Evolutionary conservation across 106 monocot genomes (phyloP).

Genomic region (Dioscorea dumetorum): DNA sequence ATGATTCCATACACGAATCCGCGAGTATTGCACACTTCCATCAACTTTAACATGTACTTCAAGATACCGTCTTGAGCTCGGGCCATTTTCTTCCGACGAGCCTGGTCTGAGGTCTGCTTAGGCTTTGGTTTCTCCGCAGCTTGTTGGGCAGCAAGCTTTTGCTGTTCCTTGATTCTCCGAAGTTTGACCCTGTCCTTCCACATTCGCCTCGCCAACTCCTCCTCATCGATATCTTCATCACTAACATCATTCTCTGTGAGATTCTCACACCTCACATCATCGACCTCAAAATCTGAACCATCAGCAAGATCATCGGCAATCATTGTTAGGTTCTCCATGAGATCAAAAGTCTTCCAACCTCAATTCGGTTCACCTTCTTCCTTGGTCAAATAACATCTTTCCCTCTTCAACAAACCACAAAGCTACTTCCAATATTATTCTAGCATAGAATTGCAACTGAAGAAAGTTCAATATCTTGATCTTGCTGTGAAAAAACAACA

Average conservation of each 20-base stretch:
- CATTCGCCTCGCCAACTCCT: constrained; percentile 68
- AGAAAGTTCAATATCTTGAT: too few species aligned
- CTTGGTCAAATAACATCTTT: too few species aligned
- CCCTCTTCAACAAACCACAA: too few species aligned
- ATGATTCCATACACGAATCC: constrained; percentile 98
- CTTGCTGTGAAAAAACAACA: too few species aligned
- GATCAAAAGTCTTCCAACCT: too few species aligned
- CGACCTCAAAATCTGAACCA: constrained; percentile 64
- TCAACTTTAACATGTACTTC: constrained; percentile 96
- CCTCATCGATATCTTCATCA: constrained; percentile 89
- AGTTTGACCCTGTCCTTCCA: constrained; percentile 90
- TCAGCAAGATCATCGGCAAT: constrained; percentile 37
- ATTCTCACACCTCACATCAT: constrained; percentile 57
- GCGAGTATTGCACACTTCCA: constrained; percentile 95
- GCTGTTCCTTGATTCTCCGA: constrained; percentile 68
- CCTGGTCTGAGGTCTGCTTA: constrained; percentile 77
- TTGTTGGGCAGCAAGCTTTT: constrained; percentile 41
- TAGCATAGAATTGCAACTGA: too few species aligned
- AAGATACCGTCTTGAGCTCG: constrained; percentile 96
- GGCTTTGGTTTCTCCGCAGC: constrained; percentile 42
- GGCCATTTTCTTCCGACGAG: constrained; percentile 89
- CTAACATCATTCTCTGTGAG: constrained; percentile 93
- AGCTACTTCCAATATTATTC: too few species aligned
- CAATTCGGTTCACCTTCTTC: too few species aligned
- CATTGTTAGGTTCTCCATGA: too few species aligned